Base-by-base conservation (phyloP, 23 red algal genomes). In the Pyropia haitanensis region DNA sequence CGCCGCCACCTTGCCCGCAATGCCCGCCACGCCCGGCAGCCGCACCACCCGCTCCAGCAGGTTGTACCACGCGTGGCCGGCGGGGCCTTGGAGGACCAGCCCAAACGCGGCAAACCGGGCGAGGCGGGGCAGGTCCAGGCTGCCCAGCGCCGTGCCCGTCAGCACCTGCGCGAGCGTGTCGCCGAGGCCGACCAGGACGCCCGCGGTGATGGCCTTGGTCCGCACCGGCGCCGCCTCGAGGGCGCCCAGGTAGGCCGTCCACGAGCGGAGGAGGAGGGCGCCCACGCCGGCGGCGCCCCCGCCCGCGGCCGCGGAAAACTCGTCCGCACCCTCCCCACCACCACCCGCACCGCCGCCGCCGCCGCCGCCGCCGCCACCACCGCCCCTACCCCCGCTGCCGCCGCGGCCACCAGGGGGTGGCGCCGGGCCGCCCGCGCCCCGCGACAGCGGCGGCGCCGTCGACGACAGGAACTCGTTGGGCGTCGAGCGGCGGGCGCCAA, bases 141-240 rank as follows among this genome's bases (percentile, higher is more conserved):
- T 77, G 67, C 58, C 62, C 18, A 66, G 4, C 51, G 22, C 27
- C 23, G 12, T 27, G 1, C 70, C 53, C 21, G 63, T 82, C 18
- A 91, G 56, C n/a, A 34, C n/a, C 60, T 78, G 73, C 29, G 86
- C 78, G 15, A 81, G 53, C 21, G 87, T 21, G 23, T 82, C 78
- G 18, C 77, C 78, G 49, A 81, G 28, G 14, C 75, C 72, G 20
- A 80, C 88, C 15, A 98, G 51, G 8, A 91, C 46, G 6, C 75
- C 94, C 10, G 94, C 79, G 13, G 94, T 84, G 19, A 98, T 44
- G 18, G 94, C 68, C 94, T 96, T 87, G 65, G 82, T 78, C 56
- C 58, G 2, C 2, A 87, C 18, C 22, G 82, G 82, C 27, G 61
- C 32, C 28, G 59, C 58, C 31, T 67, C 67, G 9, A 87, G 69